Evolutionary conservation across 345 rosid species (phyloP).

Genomic region (Nephelium lappaceum): DNA sequence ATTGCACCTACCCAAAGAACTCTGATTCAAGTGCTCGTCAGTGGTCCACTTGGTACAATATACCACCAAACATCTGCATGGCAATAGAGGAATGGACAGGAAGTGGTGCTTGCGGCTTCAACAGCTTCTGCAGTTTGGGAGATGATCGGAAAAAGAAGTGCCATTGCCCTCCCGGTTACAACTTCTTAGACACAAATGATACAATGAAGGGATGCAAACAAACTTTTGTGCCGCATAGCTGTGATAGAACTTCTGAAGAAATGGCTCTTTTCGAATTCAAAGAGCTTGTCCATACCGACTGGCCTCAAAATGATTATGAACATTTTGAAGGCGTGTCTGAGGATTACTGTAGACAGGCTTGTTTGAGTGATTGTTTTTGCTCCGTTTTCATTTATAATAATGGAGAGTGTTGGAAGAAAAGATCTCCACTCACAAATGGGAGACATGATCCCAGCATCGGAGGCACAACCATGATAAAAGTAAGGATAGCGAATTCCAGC

Average conservation of each 20-base stretch:
- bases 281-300: not conserved
- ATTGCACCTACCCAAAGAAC: constrained; percentile 21
- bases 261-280: not conserved
- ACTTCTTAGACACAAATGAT: constrained; percentile 8
- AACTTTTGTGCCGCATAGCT: not conserved
- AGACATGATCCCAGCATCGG: not conserved
- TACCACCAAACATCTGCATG: constrained; percentile 32
- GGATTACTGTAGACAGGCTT: constrained; percentile 19
- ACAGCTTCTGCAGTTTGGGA: constrained; percentile 31
- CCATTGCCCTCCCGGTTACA: constrained; percentile 24
- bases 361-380: constrained; percentile 33
- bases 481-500: constrained; percentile 4
- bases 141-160: constrained; percentile 19
- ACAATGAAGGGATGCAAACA: not conserved
- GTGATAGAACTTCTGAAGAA: not conserved
- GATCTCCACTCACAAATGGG: constrained; percentile 23
- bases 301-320: not conserved
- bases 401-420: constrained; percentile 26
- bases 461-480: constrained; percentile 23
- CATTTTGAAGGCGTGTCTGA: not conserved
- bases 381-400: constrained; percentile 15
- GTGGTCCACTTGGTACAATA: constrained; percentile 15
- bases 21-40: not conserved
- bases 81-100: fast-evolving
- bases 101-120: constrained; percentile 38